Base-by-base conservation (phyloP, 768 basidiomycete genomes). In the Aureoboletus auriporus region DNA sequence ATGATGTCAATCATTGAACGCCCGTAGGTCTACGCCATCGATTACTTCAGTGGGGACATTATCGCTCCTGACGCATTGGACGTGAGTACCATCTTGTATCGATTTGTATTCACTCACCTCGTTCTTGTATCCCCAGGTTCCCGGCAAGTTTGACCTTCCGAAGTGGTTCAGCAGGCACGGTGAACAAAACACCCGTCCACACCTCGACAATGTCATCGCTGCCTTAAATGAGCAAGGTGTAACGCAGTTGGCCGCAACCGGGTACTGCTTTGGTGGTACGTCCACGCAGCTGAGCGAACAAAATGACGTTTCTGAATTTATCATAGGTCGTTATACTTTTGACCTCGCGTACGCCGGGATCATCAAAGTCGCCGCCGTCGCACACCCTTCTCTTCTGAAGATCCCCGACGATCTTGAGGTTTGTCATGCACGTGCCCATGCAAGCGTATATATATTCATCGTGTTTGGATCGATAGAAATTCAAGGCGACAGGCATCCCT, bases 241-340 rank as follows among this genome's bases (percentile, higher is more conserved):
- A 17, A 79, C 71, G 2, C 62, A 61, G 7, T 75, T 89, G 48
- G 84, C 69, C 0, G 79, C 81, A 0, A 75, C 76, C 5, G 85
- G 84, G 4, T 89, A 81, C 70, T 90, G 88, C 70, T 82, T 77
- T 46, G 83, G 84, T 50, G 85, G 80, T 75, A 50, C 49, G 72
- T 55, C 14, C 11, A 28, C 13, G 1, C n/a, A 12, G 20, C 3
- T 6, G 31, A 29, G 49, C 17, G 16, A 50, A 26, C 6, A 8
- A 7, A 11, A 17, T 6, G 26, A 26, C 14, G 7, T 12, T 14
- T n/a, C 51, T 33, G n/a, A 54, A 14, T 38, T 14, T 11, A 37
- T 66, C 38, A 52, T 49, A 23, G 74, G 55, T 58, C 71, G 72
- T n/a, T 76, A 74, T 38, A 59, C 63, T 30, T 71, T 74, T 59